These are phyloP conservation scores for Xylaria sp. DNA, from an alignment of 2,329 filamentous ascomycete genomes.

Conservation along the genomic window DNA sequence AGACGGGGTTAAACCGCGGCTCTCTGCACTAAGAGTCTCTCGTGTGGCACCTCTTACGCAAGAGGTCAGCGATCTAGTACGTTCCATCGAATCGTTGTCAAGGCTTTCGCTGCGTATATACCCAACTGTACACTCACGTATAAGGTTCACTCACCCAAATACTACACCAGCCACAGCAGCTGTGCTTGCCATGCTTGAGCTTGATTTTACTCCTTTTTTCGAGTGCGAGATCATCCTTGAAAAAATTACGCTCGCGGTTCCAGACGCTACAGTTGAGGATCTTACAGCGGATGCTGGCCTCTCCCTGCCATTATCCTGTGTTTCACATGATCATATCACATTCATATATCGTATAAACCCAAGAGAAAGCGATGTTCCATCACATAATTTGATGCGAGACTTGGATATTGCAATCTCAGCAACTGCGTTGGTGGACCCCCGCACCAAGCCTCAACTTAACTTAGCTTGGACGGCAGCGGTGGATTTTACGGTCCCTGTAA, in stretches of 20 bases:
- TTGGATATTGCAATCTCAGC: conserved; percentile 67
- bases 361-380: conserved; percentile 50
- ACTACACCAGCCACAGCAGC: conserved; percentile 62
- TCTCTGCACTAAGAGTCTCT: conserved; percentile 77
- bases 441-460: conserved; percentile 60
- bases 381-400: conserved; percentile 55
- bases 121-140: conserved; percentile 73
- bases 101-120: conserved; percentile 67
- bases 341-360: conserved; percentile 73
- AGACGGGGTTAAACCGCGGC: conserved; percentile 64
- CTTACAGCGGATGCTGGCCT: conserved; percentile 59
- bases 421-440: conserved; percentile 61
- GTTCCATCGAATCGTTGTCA: conserved; percentile 68
- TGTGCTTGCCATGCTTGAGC: conserved; percentile 72
- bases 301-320: conserved; percentile 64
- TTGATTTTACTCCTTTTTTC: conserved; percentile 75
- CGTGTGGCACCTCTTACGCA: conserved; percentile 73
- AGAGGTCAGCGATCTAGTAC: conserved; percentile 62
- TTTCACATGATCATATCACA: conserved; percentile 76
- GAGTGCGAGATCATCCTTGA: conserved; percentile 69
- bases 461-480: conserved; percentile 73
- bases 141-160: conserved; percentile 72
- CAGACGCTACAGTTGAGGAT: conserved; percentile 63
- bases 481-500: conserved; percentile 71
- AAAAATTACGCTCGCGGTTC: conserved; percentile 61